These are phyloP conservation scores for Gossypium ekmanianum DNA, from an alignment of 345 rosid species.

Conservation along the genomic window DNA sequence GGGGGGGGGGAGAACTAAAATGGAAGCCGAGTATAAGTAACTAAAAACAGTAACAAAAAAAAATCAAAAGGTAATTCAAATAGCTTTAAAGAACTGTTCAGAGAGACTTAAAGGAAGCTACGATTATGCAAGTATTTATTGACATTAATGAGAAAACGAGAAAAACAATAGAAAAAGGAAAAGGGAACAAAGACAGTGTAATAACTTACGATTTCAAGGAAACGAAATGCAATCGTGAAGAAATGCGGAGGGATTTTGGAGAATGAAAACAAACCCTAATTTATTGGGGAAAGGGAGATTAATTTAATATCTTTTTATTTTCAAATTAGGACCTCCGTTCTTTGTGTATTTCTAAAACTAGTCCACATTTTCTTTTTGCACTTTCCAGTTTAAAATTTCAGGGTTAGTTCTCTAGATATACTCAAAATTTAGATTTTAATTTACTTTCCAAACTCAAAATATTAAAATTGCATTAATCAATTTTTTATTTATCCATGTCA, in stretches of 20 bases:
- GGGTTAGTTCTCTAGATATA: no score
- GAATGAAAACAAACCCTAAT: conserved; percentile 25
- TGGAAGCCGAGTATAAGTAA: neutral
- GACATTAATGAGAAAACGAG: neutral
- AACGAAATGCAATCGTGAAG: neutral
- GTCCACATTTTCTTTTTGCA: neutral
- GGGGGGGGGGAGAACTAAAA: neutral
- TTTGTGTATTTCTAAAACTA: neutral
- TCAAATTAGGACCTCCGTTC: neutral
- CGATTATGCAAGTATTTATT: neutral
- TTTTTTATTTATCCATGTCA: no score
- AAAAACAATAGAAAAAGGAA: neutral
- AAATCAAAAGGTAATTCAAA: neutral
- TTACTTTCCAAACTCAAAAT: no score
- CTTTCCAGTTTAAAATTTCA: no score
- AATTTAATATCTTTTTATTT: neutral
- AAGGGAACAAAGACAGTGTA: neutral
- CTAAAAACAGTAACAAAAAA: neutral
- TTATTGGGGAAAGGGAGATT: conserved; percentile 10
- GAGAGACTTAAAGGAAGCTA: neutral
- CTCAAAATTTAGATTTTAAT: no score
- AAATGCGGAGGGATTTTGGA: neutral
- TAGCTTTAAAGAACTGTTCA: conserved; percentile 3
- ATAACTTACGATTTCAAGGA: conserved; percentile 12
- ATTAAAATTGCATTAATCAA: no score